Conservation (phyloP, 345 rosid genomes). For the Citrus inodora region DNA sequence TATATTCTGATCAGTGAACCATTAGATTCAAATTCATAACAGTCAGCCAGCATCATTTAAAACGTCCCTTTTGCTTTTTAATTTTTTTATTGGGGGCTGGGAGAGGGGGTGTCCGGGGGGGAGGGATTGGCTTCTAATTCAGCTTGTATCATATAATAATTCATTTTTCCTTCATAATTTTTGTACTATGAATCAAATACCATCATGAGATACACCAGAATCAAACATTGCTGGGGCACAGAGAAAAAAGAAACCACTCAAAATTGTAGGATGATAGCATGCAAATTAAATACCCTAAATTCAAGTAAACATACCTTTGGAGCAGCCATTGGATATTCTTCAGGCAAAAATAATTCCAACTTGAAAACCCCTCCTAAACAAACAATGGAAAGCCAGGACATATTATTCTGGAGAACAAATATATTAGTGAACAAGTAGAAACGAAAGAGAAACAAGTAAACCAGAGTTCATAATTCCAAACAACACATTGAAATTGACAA, state of each 20-base stretch:
- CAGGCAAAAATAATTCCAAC: conserved; percentile 97
- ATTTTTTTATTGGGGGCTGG: not conserved
- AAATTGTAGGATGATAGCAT: not conserved
- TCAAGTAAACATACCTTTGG: conserved; percentile 67
- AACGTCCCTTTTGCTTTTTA: not conserved
- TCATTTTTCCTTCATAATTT: not conserved
- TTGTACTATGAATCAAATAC: not conserved
- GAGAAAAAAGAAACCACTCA: not conserved
- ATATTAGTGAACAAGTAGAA: not conserved
- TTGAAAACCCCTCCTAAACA: conserved; percentile 93
- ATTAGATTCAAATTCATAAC: not conserved
- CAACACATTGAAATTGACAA: not conserved
- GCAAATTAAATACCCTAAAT: not conserved
- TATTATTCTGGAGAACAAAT: not conserved
- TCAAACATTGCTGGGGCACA: not conserved
- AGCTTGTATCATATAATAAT: not conserved
- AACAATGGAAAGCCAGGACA: conserved; percentile 18
- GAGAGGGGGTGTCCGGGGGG: too few species aligned
- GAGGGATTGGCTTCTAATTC: not conserved
- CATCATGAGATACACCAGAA: not conserved
- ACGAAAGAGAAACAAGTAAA: not conserved
- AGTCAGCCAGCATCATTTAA: not conserved
- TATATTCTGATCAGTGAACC: too few species aligned
- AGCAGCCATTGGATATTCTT: conserved; percentile 99
- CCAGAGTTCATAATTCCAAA: not conserved